Base-by-base conservation (phyloP, 2,329 filamentous ascomycete species). In the Aspergillus quadrilineatus region DNA sequence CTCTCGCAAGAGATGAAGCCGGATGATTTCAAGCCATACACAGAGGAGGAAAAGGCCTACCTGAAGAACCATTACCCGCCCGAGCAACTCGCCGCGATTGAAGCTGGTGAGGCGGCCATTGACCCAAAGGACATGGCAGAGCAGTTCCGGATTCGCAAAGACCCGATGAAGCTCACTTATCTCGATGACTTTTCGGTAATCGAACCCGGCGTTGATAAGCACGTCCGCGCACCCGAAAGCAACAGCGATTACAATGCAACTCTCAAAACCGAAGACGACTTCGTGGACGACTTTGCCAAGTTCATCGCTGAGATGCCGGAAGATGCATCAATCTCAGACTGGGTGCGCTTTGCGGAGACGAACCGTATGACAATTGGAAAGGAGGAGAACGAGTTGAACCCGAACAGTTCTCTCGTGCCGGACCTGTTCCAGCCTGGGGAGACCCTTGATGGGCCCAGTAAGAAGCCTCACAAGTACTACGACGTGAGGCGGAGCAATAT, bases 151-250 rank as follows among this genome's bases (percentile, higher is more conserved):
- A 74, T 89, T 65, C 86, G 91, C 59, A 81, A 79, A 53, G 92
- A 96, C 70, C 82, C 86, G 7, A 89, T 90, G 79, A 80, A 80
- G 52, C 78, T 92, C 49, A 80, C 84, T 59, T 94, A 96, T 73
- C 77, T 93, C 54, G 92, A 97, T 71, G 90, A 96, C 73, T 89
- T 96, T 68, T 85, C 88, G 58, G 82, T 83, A 56, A 82, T 93
- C 61, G 85, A 90, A 68, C 90, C 91, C 52, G 80, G 90, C 49
- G 83, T 94, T 59, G 93, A 97, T 77, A 83, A 87, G 70, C 85
- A 78, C 79, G 72, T 82, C 76, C 64, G 80, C 75, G 72, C 76
- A 56, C 76, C 73, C 46, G 73, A 75, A 69, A 75, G 72, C 55
- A 80, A 80, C 66, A 81, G 79, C 67, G 79, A 83, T 63, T 80